Evolutionary conservation across 352 stramenopile genomes (phyloP), one percentile per base, ranked within the genome.

Genomic region (Globisporangium paroecandrum): DNA sequence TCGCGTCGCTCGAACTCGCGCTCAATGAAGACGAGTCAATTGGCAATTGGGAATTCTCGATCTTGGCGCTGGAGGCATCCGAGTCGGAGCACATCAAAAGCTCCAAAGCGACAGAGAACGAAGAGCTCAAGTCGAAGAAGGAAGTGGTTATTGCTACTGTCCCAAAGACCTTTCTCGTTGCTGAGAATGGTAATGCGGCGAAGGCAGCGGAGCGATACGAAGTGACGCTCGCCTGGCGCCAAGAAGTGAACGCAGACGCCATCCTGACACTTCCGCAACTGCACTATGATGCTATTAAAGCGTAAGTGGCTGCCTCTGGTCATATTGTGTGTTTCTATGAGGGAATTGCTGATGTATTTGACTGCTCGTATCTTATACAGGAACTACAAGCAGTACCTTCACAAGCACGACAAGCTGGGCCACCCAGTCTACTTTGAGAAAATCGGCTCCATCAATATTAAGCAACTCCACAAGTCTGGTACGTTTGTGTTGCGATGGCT

Each of bases 381-480:
- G 47, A 76, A 87, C 60, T 93, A 93, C 78, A 85, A 82, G 25
- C 87, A 95, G 58, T 91, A 71, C 66, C 68, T 93, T 4, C 87
- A 93, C 76, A 95, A 95, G 69, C 77, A 77, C 9, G 85, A 93
- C 77, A 92, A 91, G 58, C 69, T 91, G 0, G 85, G 85, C 0
- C 84, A 94, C 25, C 85, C 88, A 0, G 72, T 95, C 7, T 96
- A 93, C 74, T 87, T 88, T 43, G 82, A 95, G 65, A 91, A 94
- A 62, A 79, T 94, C 34, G 85, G 82, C 18, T 81, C 70, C 9
- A 95, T 96, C 68, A 91, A 95, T 71, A 87, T 96, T 3, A 82
- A 85, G 59, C 75, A 88, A 57, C 73, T 97, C 5, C 83, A 89
- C 70, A 89, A 90, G 56, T 76, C 71, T 8, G 78, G 75, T 79